Evolutionary conservation across 2,329 filamentous ascomycete species (phyloP), one percentile per base, ranked within the genome.

Genomic region (Diaporthe citriasiana): DNA sequence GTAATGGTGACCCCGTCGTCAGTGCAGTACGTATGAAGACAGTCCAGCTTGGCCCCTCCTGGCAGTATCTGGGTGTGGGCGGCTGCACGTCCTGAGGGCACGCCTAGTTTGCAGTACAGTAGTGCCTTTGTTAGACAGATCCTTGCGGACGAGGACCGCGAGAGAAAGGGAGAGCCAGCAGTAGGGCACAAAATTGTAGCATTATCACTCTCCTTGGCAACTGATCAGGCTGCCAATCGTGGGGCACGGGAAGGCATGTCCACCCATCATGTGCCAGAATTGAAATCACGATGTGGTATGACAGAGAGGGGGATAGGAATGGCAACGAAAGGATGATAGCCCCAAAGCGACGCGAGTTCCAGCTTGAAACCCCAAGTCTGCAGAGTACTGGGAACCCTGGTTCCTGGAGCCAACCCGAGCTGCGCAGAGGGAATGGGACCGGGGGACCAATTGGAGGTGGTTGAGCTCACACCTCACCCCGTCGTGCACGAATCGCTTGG

Each of bases 321-420:
- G 47, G 51, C 71, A 73, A 53, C 25, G 22, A 68, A 38, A 57
- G 56, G 53, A 56, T 45, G n/a, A 35, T 40, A 8, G 33, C 30
- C 35, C 60, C 60, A 69, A 60, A 40, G 55, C 56, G 56, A 59
- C 42, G 51, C 73, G 70, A 50, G 73, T 59, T 68, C 55, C 60
- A 73, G 57, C 73, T 55, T 74, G 70, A 70, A 74, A 72, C 73
- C 42, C 38, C 42, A 40, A 69, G 69, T 53, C 45, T 53, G 70
- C 69, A 63, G 60, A 56, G 59, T 59, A 45, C 68, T 56, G 51
- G 55, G 33, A 68, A 53, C 59, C 73, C 73, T 59, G 42, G 69
- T 59, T 50, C 59, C 68, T 72, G 47, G 13, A 72, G 59, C 50
- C 33, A 60, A 33, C n/a, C 60, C 71, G 53, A 71, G 40, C 55